Base-by-base conservation (phyloP, 352 stramenopile genomes). In the Stramenopiles sp. region DNA sequence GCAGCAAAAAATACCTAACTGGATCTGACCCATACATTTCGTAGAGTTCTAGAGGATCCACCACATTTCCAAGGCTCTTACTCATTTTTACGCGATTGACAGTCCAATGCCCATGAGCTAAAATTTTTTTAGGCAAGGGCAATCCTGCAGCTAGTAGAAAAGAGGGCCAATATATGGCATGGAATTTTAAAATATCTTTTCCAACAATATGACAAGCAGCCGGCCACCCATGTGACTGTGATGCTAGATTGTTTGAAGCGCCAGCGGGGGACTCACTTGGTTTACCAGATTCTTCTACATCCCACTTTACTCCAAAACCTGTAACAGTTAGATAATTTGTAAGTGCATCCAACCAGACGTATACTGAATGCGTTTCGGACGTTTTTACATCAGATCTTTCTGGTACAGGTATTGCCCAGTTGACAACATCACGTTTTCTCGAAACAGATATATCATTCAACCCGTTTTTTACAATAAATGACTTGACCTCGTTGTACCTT, bases 121-220 rank as follows among this genome's bases (percentile, higher is more conserved):
- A 97, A 75, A 99, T 88, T 29, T 90, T 88, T 85, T 95, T 93
- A 0, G 96, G 95, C 80, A 97, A 86, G 30, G 94, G 91, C 44
- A 99, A 88, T 30, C 88, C 95, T 32, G 93, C 92, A 81, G 91
- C 97, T 93, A 99, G 98, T 76, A 99, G 88, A 44, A 99, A 98
- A 87, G 71, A 1, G 1, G 96, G 96, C 96, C 96, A 99, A 86
- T 98, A 99, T 14, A 99, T 92, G 30, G 92, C 92, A 89, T 99
- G 97, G 86, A 99, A 99, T 85, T 95, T 92, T 81, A 97, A 90
- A 84, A 99, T 99, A 88, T 99, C 97, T 89, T 99, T 99, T 75
- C 95, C 97, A 85, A 99, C 90, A 44, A 98, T 89, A 82, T 92
- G 89, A 25, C 90, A 80, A 0, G 84, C 80, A 14, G 85, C 86